phyloP scores from a whole-genome alignment of 2,329 filamentous ascomycete species.

The Fusarium clavum region DNA sequence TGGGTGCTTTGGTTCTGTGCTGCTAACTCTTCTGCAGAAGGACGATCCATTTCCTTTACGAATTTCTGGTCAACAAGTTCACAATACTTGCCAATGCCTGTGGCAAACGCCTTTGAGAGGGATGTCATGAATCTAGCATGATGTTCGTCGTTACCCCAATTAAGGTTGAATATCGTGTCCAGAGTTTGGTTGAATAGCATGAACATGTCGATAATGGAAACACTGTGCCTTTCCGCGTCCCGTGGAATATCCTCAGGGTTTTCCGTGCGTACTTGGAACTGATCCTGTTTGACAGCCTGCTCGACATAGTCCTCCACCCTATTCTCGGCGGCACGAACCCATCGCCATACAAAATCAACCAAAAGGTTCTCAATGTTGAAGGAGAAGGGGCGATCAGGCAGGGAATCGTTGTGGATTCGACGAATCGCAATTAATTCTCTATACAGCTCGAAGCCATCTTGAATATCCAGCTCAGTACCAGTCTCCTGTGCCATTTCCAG shows the following conservation, averaged over 20 bases:
- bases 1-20: conserved; percentile 83
- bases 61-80: conserved; percentile 90
- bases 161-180: conserved; percentile 84
- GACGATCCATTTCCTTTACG: conserved; percentile 89
- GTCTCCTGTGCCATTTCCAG: conserved; percentile 76
- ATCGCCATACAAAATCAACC: conserved; percentile 94
- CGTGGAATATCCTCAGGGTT: conserved; percentile 71
- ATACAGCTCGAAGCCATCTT: conserved; percentile 96
- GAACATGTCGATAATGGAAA: conserved; percentile 94
- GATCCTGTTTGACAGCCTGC: conserved; percentile 89
- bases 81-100: conserved; percentile 88
- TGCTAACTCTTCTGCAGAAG: conserved; percentile 87
- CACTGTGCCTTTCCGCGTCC: conserved; percentile 89
- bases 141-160: conserved; percentile 94
- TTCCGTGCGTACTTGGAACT: conserved; percentile 80
- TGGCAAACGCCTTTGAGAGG: conserved; percentile 84
- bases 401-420: conserved; percentile 78
- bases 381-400: conserved; percentile 80
- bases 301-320: conserved; percentile 88
- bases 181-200: conserved; percentile 92
- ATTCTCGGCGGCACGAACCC: conserved; percentile 84
- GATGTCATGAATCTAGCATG: conserved; percentile 98
- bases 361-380: conserved; percentile 90
- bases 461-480: conserved; percentile 81
- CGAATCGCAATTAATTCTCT: conserved; percentile 88